A percentile compares a stretch with the other conserved stretches of the same genome.
Evolutionary conservation across 2,329 filamentous ascomycete species (phyloP).

Genomic region (Periconia sp.): DNA sequence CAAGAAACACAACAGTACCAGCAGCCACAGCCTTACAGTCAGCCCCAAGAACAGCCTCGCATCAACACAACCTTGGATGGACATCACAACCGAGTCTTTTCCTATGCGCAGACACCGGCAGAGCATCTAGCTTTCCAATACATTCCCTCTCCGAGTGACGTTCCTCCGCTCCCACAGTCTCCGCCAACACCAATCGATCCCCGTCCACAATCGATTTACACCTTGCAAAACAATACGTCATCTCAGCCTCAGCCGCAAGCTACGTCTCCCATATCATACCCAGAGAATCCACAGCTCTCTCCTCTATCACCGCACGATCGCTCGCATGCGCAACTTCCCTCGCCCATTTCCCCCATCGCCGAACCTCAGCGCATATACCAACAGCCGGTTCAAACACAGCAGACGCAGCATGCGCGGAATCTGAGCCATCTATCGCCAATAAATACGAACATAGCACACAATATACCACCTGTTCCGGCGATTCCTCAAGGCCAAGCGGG

Average conservation of each 20-base stretch:
- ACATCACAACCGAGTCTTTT: constrained; percentile 35
- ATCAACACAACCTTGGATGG: constrained; percentile 21
- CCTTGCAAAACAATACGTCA: constrained; percentile 26
- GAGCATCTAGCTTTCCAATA: constrained; percentile 37
- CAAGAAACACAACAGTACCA: constrained; percentile 21
- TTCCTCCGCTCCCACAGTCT: constrained; percentile 29
- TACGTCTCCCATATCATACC: constrained; percentile 28
- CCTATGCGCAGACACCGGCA: constrained; percentile 44
- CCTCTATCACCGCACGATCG: constrained; percentile 30
- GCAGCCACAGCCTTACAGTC: constrained; percentile 17
- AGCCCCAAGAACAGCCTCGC: constrained; percentile 17
- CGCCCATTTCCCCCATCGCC: constrained; percentile 31
- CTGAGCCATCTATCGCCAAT: constrained; percentile 40
- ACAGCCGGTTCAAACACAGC: constrained; percentile 18
- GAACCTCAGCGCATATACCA: constrained; percentile 21
- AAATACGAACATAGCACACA: constrained; percentile 32
- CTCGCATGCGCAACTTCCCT: constrained; percentile 23
- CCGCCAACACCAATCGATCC: constrained; percentile 28
- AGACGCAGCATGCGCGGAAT: constrained; percentile 36
- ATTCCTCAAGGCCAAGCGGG: constrained; percentile 29
- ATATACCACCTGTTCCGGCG: constrained; percentile 33
- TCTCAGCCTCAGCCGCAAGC: constrained; percentile 28
- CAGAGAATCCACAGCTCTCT: constrained; percentile 32
- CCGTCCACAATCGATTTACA: constrained; percentile 31
- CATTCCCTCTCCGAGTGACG: constrained; percentile 29